Conservation (phyloP, 2,329 filamentous ascomycete genomes). For the Ophiocordyceps camponoti-floridani region DNA sequence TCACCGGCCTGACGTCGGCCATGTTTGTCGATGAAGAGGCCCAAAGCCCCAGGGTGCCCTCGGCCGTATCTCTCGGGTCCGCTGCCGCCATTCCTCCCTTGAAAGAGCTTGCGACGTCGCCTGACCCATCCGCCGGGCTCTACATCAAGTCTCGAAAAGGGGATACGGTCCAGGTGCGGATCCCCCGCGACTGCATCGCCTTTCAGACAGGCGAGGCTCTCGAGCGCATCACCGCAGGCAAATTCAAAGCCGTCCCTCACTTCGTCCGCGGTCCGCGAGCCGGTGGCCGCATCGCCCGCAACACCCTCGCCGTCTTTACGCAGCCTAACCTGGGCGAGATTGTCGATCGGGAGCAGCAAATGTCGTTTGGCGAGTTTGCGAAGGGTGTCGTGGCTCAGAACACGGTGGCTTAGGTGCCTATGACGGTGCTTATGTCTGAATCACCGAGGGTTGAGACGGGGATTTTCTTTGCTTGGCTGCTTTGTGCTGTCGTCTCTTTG, state of each 20-base stretch:
- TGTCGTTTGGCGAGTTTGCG: constrained; percentile 63
- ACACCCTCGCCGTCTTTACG: constrained; percentile 91
- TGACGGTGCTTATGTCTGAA: background rate
- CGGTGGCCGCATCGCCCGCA: constrained; percentile 45
- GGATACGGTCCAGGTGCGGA: constrained; percentile 73
- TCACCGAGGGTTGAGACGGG: too few species aligned
- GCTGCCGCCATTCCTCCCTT: constrained; percentile 29
- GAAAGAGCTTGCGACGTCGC: constrained; percentile 54
- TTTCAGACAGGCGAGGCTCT: constrained; percentile 93
- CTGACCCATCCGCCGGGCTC: constrained; percentile 72
- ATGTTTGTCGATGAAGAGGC: constrained; percentile 80
- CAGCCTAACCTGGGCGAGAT: constrained; percentile 80
- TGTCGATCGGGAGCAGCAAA: constrained; percentile 48
- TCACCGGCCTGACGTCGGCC: constrained; percentile 83
- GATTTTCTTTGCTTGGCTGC: too few species aligned
- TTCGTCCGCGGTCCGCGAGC: constrained; percentile 65
- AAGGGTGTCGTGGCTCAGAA: constrained; percentile 41
- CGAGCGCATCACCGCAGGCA: constrained; percentile 77
- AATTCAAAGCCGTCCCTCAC: constrained; percentile 88
- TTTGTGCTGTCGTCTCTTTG: too few species aligned
- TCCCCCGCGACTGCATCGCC: constrained; percentile 77
- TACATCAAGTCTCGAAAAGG: constrained; percentile 83
- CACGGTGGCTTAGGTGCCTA: constrained; percentile 20
- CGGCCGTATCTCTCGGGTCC: constrained; percentile 4
- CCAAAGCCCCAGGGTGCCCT: constrained; percentile 16